These are phyloP conservation scores for Helianthus annuus DNA, from an alignment of 129 eudicot genomes.

Conservation along the genomic window DNA sequence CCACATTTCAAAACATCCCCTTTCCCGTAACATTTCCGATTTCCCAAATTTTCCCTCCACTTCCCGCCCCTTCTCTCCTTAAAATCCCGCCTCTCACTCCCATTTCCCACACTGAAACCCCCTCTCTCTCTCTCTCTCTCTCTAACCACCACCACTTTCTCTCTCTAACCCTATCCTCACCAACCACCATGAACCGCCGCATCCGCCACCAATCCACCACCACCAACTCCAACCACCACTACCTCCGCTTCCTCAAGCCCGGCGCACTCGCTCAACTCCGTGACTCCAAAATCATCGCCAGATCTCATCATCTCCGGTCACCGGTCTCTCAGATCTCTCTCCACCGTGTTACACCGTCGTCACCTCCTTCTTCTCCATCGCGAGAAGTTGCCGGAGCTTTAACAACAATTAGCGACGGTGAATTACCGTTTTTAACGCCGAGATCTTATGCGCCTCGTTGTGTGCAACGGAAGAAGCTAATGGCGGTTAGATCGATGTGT, in stretches of 20 bases:
- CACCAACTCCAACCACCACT: neutral
- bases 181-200: constrained; percentile 42
- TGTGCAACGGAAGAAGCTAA: constrained; percentile 55
- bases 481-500: constrained; percentile 40
- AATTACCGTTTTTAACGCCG: constrained; percentile 28
- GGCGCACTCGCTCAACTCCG: constrained; percentile 47
- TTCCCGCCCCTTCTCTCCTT: constrained; percentile 35
- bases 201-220: constrained; percentile 22
- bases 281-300: constrained; percentile 49
- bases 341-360: constrained; percentile 25
- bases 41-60: constrained; percentile 6
- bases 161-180: constrained; percentile 23
- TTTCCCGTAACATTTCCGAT: constrained; percentile 2
- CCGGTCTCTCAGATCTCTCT: constrained; percentile 33
- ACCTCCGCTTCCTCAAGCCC: constrained; percentile 38
- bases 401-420: constrained; percentile 14
- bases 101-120: neutral
- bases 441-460: constrained; percentile 43
- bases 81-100: constrained; percentile 30
- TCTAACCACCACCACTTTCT: neutral
- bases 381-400: constrained; percentile 9
- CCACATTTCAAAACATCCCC: neutral
- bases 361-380: constrained; percentile 32
- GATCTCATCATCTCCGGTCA: constrained; percentile 40
- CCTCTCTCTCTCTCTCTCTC: constrained; percentile 3